Evolutionary conservation across 2,329 filamentous ascomycete genomes (phyloP).

Genomic region (Septoria linicola): DNA sequence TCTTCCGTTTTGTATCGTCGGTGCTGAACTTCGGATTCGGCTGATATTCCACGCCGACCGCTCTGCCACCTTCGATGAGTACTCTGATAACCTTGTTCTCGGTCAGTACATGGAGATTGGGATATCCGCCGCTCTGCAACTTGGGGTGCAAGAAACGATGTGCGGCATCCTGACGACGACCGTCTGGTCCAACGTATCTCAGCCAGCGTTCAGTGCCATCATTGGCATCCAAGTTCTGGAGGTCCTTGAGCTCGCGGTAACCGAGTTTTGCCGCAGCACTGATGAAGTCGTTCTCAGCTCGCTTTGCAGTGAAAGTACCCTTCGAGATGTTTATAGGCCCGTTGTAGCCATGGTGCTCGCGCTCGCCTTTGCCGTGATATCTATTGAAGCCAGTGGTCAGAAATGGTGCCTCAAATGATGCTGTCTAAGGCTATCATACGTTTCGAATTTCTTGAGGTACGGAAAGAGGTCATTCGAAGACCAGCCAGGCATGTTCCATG

Average conservation of each 20-base stretch:
- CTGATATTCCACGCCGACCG: constrained; percentile 59
- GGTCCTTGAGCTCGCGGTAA: constrained; percentile 53
- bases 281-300: constrained; percentile 52
- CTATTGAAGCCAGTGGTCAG: constrained; percentile 50
- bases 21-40: constrained; percentile 38
- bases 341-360: constrained; percentile 51
- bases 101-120: constrained; percentile 60
- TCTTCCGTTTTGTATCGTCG: constrained; percentile 15
- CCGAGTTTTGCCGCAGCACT: constrained; percentile 50
- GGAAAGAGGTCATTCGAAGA: constrained; percentile 52
- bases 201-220: constrained; percentile 47
- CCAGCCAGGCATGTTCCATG: constrained; percentile 56
- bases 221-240: constrained; percentile 52
- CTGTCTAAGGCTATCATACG: constrained; percentile 38
- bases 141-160: constrained; percentile 56
- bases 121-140: constrained; percentile 50
- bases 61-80: constrained; percentile 42
- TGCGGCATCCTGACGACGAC: constrained; percentile 59
- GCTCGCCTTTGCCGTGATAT: constrained; percentile 51
- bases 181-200: constrained; percentile 53
- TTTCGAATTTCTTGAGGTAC: constrained; percentile 51
- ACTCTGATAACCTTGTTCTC: constrained; percentile 54
- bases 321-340: constrained; percentile 58
- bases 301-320: constrained; percentile 45
- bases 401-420: no score